Conservation (phyloP, 495 filamentous ascomycete genomes). For the Pseudomonodictys pantanalensis region DNA sequence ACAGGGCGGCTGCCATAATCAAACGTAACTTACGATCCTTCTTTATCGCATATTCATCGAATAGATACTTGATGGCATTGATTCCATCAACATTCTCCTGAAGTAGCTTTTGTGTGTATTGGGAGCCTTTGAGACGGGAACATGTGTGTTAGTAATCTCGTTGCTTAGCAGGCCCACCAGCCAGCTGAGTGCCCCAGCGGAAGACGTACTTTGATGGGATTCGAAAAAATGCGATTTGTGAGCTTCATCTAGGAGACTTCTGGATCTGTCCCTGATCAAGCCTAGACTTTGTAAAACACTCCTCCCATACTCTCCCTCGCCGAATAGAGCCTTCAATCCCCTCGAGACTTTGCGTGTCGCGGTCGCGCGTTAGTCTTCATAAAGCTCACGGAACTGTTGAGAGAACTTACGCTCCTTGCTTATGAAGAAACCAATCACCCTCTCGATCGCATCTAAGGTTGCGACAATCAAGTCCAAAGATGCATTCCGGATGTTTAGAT, state of each 20-base stretch:
- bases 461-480: neutral
- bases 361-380: too few relatives aligned
- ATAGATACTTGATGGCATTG: neutral
- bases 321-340: neutral
- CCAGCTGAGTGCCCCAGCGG: too few relatives aligned
- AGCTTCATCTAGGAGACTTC: neutral
- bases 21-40: neutral
- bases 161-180: too few relatives aligned
- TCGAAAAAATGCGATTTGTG: neutral
- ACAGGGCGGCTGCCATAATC: too few relatives aligned
- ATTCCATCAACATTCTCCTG: neutral
- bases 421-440: neutral
- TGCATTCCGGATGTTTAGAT: neutral
- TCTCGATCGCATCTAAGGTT: neutral
- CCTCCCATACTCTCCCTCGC: neutral
- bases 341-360: too few relatives aligned
- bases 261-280: neutral
- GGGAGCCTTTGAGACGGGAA: too few relatives aligned
- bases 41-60: neutral
- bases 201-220: too few relatives aligned
- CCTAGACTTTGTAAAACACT: neutral
- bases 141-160: too few relatives aligned
- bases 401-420: neutral
- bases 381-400: too few relatives aligned
- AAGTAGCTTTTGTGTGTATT: neutral